phyloP scores from a whole-genome alignment of 257 asterid species.

The Solanum arcanum region DNA sequence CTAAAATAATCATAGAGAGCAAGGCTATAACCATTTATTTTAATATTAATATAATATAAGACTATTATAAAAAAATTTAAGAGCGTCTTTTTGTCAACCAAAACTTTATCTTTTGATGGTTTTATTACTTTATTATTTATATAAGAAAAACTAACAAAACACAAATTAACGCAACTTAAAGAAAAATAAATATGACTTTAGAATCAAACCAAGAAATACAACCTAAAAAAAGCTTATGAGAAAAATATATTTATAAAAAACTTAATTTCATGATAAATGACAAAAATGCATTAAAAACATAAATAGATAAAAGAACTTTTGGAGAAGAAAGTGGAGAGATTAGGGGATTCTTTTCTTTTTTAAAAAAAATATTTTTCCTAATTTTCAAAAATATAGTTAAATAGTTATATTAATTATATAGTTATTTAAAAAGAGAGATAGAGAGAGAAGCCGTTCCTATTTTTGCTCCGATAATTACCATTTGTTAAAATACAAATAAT shows the following conservation, averaged over 20 bases:
- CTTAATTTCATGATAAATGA: neutral
- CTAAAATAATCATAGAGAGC: neutral
- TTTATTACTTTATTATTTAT: too few species aligned
- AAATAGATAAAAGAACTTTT: too few species aligned
- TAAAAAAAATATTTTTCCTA: too few species aligned
- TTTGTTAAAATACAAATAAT: too few species aligned
- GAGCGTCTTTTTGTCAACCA: neutral
- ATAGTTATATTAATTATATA: neutral
- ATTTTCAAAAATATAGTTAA: neutral
- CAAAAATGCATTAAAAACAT: neutral
- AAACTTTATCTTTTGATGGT: neutral
- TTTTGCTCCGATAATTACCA: too few species aligned
- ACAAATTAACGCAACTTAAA: neutral
- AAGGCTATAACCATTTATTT: neutral
- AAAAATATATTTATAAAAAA: too few species aligned
- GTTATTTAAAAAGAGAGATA: too few species aligned
- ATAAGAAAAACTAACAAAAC: neutral
- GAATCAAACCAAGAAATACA: neutral
- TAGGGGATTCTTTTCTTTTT: neutral
- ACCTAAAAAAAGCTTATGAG: neutral
- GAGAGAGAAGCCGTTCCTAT: too few species aligned
- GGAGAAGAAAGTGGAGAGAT: neutral
- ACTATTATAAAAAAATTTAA: too few species aligned
- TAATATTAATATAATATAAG: neutral
- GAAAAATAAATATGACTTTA: neutral